Evolutionary conservation across 2,329 filamentous ascomycete genomes (phyloP), one percentile per base, ranked within the genome.

Genomic region (Elsinoe necatrix): DNA sequence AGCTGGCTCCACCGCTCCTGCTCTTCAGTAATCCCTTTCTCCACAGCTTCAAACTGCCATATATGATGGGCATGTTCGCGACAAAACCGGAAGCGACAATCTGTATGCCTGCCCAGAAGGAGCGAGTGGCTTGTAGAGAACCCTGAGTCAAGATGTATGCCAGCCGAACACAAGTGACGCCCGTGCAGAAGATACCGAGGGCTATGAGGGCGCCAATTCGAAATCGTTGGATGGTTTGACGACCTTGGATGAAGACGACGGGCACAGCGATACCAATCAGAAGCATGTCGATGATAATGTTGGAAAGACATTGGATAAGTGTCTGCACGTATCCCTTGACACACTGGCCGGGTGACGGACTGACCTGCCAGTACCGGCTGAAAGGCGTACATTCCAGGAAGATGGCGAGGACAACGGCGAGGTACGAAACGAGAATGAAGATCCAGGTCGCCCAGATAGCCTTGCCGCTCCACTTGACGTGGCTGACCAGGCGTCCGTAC

Each of bases 121-220:
- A 23, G 12, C 54, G 12, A n/a, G 37, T 45, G 7, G 41, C 41
- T 16, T 56, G 54, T 9, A 45, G 16, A 2, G 54, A 56, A 6
- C 42, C 54, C 18, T 56, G 37, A 2, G 39, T n/a, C 41, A 47
- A 56, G 23, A 56, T 56, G 29, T 56, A 56, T 20, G 42, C 54
- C 23, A 56, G 39, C 14, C 54, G 39, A 8, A 56, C 29, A 14
- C 39, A 56, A 1, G 37, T 56, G 54, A 56, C 25, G 37, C 47
- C 27, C 9, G 54, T 56, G 21, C 41, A 47, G 54, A 47, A 45
- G 25, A 56, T 20, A 35, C 54, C 54, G 12, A 56, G 42, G 6
- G 54, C 54, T 21, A 56, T 45, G 2, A 56, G 41, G 41, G 37
- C 54, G 5, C 39, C 54, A 18, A 56, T 56, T 8, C 54, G 54